These are phyloP conservation scores for Phialophora verrucosa DNA, from an alignment of 2,329 filamentous ascomycete species.

Conservation along the genomic window DNA sequence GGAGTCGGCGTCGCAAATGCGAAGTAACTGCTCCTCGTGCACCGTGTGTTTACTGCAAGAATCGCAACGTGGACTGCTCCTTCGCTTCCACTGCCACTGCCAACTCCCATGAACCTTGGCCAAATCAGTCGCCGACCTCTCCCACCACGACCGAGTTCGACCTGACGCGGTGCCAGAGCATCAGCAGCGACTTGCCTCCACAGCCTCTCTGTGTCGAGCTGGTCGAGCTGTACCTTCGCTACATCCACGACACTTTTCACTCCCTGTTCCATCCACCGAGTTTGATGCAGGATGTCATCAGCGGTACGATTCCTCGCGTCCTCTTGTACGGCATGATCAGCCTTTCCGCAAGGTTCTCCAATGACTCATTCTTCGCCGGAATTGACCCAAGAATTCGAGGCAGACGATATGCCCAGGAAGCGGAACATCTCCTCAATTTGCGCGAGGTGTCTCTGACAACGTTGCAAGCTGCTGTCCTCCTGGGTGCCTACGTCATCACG, in stretches of 20 bases:
- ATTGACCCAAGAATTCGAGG: constrained; percentile 32
- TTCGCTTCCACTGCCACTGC: constrained; percentile 7
- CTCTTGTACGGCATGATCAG: constrained; percentile 30
- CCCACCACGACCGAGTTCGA: constrained; percentile 10
- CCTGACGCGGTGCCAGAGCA: constrained; percentile 18
- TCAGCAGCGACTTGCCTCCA: constrained; percentile 21
- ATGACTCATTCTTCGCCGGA: constrained; percentile 27
- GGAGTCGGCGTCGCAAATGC: constrained; percentile 31
- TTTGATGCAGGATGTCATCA: constrained; percentile 32
- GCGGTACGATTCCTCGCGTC: constrained; percentile 25
- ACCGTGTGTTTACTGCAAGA: constrained; percentile 30
- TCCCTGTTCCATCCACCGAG: constrained; percentile 35
- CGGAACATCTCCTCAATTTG: constrained; percentile 42
- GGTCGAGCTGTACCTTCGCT: constrained; percentile 35
- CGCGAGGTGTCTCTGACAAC: constrained; percentile 47
- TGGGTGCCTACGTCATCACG: constrained; percentile 48
- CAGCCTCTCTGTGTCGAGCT: constrained; percentile 33
- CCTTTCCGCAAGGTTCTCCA: constrained; percentile 29
- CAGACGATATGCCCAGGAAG: constrained; percentile 31
- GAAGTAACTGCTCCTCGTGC: constrained; percentile 23
- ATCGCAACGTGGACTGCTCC: constrained; percentile 29
- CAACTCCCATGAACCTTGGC: not conserved
- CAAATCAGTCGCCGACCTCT: constrained; percentile 10
- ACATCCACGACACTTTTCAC: constrained; percentile 37
- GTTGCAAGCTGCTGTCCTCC: constrained; percentile 50